Base-by-base conservation (phyloP, 2,329 filamentous ascomycete species). In the Alternaria ethzedia region DNA sequence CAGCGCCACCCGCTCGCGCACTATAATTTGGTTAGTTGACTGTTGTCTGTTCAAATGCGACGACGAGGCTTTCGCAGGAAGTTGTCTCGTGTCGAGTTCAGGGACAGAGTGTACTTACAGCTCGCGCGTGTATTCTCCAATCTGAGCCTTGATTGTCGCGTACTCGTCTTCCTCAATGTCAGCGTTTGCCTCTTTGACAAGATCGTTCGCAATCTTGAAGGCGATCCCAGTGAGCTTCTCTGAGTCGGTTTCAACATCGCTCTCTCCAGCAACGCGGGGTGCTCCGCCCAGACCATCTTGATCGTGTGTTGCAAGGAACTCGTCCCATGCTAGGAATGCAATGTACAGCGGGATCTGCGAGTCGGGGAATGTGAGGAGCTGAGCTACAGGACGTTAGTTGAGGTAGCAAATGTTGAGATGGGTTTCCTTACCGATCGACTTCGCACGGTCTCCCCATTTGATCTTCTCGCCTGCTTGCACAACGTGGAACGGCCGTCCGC, bases 1-100 rank as follows among this genome's bases (percentile, higher is more conserved):
- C 96, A 57, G 89, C 92, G 26, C 93, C 92, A 51, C 88, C 89
- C 36, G 93, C 91, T 63, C 96, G 89, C 32, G 90, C 88, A 63
- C 88, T 83, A 44, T 51, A n/a, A 25, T 13, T 5, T 15, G 13
- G 51, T 74, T 25, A 71, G 69, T 36, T n/a, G 20, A 26, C 7
- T 23, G 6, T 41, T 59, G 4, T 4, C 13, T 51, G 8, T 3
- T 25, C 7, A n/a, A 10, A 36, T 41, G 20, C 49, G 3, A 15
- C 20, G 21, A 50, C 0, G 46, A 21, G 6, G 9, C 36, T 41
- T 41, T 41, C n/a, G 15, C 2, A 28, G 6, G 6, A 21, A n/a
- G 30, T 3, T 43, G 5, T 28, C 12, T 41, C 15, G 2, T 11
- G 5, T 2, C 7, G 2, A 26, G 15, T 20, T 47, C 49, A n/a